These are phyloP conservation scores for Linanthus parryae DNA, from an alignment of 148 eudicot genomes.

Conservation along the genomic window DNA sequence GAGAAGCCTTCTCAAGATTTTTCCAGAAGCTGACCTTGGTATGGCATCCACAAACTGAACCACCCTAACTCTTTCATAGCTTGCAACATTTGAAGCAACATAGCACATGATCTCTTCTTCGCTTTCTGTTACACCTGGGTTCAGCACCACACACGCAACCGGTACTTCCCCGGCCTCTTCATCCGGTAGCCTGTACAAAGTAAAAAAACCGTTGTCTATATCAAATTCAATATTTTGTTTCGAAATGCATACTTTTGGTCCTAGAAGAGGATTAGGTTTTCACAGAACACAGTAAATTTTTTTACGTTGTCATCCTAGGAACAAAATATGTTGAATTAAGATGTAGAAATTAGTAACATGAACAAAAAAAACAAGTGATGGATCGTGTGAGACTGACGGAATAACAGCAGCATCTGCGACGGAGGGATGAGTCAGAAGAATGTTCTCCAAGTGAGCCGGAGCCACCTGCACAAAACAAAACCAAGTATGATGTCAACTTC, in stretches of 20 bases:
- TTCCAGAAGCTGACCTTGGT: conserved; percentile 75
- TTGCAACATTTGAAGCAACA: conserved; percentile 72
- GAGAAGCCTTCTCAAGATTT: conserved; percentile 41
- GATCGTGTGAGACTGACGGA: conserved; percentile 35
- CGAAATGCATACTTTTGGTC: too few species aligned
- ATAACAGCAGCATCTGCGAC: conserved; percentile 84
- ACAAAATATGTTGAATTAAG: too few species aligned
- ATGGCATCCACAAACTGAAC: conserved; percentile 68
- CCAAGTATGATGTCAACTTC: background rate
- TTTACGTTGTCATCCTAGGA: too few species aligned
- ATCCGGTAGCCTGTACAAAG: conserved; percentile 73
- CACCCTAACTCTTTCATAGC: conserved; percentile 58
- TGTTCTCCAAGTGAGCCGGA: conserved; percentile 90
- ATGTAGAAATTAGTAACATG: too few species aligned
- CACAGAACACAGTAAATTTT: too few species aligned
- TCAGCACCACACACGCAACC: conserved; percentile 83
- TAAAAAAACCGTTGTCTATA: too few species aligned
- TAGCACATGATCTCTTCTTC: conserved; percentile 66
- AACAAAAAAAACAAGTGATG: background rate
- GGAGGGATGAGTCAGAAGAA: conserved; percentile 75
- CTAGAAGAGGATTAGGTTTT: too few species aligned
- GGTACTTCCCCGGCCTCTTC: conserved; percentile 97
- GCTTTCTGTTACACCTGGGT: conserved; percentile 39
- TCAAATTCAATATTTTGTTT: too few species aligned
- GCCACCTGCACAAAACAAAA: conserved; percentile 52